Conservation (phyloP, 106 monocot genomes). For the Cymbidium sinense region DNA sequence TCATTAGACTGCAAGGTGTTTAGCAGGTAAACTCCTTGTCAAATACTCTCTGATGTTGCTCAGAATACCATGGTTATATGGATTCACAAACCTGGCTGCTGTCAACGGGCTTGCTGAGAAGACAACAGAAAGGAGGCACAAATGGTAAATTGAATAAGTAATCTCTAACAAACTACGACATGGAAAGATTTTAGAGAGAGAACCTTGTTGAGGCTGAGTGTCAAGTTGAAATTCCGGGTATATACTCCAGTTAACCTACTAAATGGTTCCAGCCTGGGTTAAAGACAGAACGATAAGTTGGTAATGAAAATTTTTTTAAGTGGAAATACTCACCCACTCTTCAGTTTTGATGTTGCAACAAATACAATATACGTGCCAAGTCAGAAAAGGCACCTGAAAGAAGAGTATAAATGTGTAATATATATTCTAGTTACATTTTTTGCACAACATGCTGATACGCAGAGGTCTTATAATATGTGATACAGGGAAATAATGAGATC, state of each 20-base stretch:
- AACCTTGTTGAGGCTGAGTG: slow-evolving; percentile 46
- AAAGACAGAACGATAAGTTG: background rate
- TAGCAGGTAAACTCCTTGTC: slow-evolving; percentile 13
- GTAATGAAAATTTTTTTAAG: background rate
- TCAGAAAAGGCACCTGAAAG: slow-evolving; percentile 64
- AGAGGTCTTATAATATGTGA: background rate
- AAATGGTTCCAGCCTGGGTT: background rate
- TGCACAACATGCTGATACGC: background rate
- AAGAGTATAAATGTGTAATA: background rate
- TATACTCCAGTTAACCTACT: slow-evolving; percentile 84
- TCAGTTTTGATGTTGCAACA: slow-evolving; percentile 87
- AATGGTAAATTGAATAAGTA: background rate
- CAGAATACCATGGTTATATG: slow-evolving; percentile 64
- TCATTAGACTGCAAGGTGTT: background rate
- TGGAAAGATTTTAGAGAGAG: background rate
- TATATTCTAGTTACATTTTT: slow-evolving; percentile 6
- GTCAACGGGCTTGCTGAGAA: slow-evolving; percentile 21
- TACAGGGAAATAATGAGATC: slow-evolving; percentile 1
- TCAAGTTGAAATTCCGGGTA: slow-evolving; percentile 76
- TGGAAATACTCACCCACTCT: slow-evolving; percentile 64
- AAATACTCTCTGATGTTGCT: slow-evolving; percentile 69
- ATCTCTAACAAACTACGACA: background rate
- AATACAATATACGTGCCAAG: slow-evolving; percentile 88
- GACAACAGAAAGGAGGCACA: background rate
- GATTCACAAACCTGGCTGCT: slow-evolving; percentile 52